A percentile compares a stretch with the other conserved stretches of the same genome.
Conservation (phyloP, 371 early-diverging fungal species). For the Gilbertella persicaria region DNA sequence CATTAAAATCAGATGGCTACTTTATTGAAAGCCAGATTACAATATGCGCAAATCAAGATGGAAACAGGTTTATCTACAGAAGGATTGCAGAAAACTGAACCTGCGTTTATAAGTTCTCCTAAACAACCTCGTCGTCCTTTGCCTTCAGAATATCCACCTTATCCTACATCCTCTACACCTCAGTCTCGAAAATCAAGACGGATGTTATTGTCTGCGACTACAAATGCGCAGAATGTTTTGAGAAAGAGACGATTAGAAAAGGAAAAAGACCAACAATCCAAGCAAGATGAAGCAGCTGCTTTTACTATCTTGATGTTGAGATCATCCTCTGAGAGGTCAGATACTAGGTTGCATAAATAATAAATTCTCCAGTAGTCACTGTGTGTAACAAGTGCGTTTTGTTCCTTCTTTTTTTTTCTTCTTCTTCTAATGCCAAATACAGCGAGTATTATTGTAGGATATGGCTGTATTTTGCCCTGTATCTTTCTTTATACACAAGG, state of each 20-base stretch:
- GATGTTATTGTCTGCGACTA: slow-evolving; percentile 1
- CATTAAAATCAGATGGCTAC: slow-evolving; percentile 5
- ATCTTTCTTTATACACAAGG: background rate
- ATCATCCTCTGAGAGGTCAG: background rate
- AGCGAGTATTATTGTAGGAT: slow-evolving; percentile 7
- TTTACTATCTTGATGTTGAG: slow-evolving; percentile 10
- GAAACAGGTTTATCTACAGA: slow-evolving; percentile 10
- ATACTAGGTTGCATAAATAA: no score
- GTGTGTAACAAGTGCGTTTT: no score
- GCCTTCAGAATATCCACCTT: slow-evolving; percentile 9
- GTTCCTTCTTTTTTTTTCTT: background rate
- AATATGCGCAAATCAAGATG: slow-evolving; percentile 13
- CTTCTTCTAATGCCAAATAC: background rate
- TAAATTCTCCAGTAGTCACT: no score
- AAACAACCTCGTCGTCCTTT: slow-evolving; percentile 10
- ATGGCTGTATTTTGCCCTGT: slow-evolving; percentile 3
- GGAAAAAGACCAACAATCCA: slow-evolving; percentile 1
- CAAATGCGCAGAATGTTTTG: slow-evolving; percentile 4
- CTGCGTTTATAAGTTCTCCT: slow-evolving; percentile 5
- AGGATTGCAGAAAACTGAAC: slow-evolving; percentile 4
- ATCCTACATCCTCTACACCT: background rate
- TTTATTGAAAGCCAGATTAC: slow-evolving; percentile 8
- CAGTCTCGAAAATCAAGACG: slow-evolving; percentile 4
- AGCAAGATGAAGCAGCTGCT: slow-evolving; percentile 11
- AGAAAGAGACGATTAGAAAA: background rate